Base-by-base conservation (phyloP, 2,329 filamentous ascomycete species). In the Ophiocordyceps australis region DNA sequence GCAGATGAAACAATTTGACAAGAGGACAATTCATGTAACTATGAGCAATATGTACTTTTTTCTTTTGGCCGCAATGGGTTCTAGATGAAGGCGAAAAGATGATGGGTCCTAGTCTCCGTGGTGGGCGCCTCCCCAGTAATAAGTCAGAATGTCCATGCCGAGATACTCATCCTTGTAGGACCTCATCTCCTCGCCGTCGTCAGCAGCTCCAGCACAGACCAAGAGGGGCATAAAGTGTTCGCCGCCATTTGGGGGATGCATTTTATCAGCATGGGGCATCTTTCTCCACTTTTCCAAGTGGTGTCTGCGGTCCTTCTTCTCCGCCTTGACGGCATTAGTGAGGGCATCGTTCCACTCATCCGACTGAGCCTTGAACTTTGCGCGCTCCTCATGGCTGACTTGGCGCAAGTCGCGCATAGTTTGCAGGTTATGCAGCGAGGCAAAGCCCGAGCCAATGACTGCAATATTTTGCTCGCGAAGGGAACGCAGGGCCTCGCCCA, bases 141-240 rank as follows among this genome's bases (percentile, higher is more conserved):
- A 70, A 14, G 63, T 66, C 32, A 48, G 57, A 25, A 67, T 65
- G 24, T 62, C 50, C 19, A 63, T 29, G 3, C 59, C 62, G 25
- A 46, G 15, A 33, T 53, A 65, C 5, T 55, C 43, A 40, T 70
- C 65, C n/a, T 41, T 43, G 34, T 65, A 69, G 10, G 33, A 42
- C 33, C 43, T 47, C 12, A 47, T 55, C 39, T 42, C 42, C 25
- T 55, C 59, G 1, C 40, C 45, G 13, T 57, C 56, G 9, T 42
- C 53, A 1, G 58, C 63, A 0, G 56, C 57, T 1, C 59, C 64
- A 4, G 62, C 61, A 35, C 59, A 64, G 17, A 71, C 66, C 23
- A 69, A 39, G 43, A 72, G 40, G 30, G 66, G 66, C 53, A 71
- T 43, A 28, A 71, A 69, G 34, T 72, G 66, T 44, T 71, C 66